Base-by-base conservation (phyloP, 805 yeast species). In the Candida corydali region DNA sequence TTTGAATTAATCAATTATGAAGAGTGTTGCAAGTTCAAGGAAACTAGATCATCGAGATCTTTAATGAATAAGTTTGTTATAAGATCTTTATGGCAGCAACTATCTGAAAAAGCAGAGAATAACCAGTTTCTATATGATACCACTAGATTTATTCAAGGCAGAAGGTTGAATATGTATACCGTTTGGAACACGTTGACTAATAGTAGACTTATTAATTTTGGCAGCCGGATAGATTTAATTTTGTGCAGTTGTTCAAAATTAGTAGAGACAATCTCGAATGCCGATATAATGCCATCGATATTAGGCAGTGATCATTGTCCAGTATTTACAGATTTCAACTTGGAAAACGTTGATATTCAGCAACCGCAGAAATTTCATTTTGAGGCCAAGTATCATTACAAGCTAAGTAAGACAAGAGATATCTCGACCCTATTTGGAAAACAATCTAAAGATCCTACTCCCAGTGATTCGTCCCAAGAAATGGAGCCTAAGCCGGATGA, bases 291-390 rank as follows among this genome's bases (percentile, higher is more conserved):
- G 73, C 81, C 87, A 0, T 69, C 69, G 29, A 49, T 89, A 1
- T 63, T 74, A 54, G 98, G 98, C 0, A 86, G 96, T 0, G 98
- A 91, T 55, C 98, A 91, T 59, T 91, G 98, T 57, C 98, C 98
- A 0, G 76, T 87, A 0, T 87, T 57, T 51, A 70, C 87, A 1
- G 97, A 87, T 54, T 51, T 88, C 29, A n/a, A 30, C 16, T 3
- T 26, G 17, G 19, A 18, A 8, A 6, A 19, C 12, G 5, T 4
- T 2, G 16, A 8, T 4, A 5, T 11, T 17, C 18, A 33, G 7
- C 26, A 14, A 4, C 36, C 40, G 15, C 17, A 16, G 12, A 36
- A 45, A 20, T 70, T 75, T 11, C 64, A 56, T 42, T 68, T 80
- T 44, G 86, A 80, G 46, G 82, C 85, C 0, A 69, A 59, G 34